phyloP scores from a whole-genome alignment of 129 eudicot genomes.

The Saposhnikovia divaricata region DNA sequence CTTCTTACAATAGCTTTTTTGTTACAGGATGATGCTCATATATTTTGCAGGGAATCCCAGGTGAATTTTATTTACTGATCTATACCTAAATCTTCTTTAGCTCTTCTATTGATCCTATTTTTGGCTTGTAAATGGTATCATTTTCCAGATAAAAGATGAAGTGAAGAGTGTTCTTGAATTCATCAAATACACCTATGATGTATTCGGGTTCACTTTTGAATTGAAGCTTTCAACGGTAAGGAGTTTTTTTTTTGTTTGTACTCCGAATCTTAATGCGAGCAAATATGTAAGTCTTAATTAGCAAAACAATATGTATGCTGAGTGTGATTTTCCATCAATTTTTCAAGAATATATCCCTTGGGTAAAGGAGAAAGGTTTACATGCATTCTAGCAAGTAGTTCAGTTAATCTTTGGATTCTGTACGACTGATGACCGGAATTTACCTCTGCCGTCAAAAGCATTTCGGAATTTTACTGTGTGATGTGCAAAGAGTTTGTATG shows the following conservation, averaged over 20 bases:
- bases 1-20: slow-evolving; percentile 14
- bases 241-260: background rate
- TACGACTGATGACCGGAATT: background rate
- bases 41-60: slow-evolving; percentile 96
- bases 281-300: background rate
- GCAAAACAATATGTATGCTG: background rate
- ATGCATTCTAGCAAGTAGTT: background rate
- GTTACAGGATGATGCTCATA: slow-evolving; percentile 94
- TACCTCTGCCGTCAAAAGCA: background rate
- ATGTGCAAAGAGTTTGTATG: background rate
- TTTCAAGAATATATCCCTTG: background rate
- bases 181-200: slow-evolving; percentile 49
- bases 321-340: background rate
- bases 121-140: slow-evolving; percentile 7
- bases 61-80: slow-evolving; percentile 29
- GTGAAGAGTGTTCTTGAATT: slow-evolving; percentile 74
- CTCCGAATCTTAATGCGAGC: background rate
- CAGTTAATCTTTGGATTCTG: background rate
- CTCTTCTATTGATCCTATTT: background rate
- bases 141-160: slow-evolving; percentile 82
- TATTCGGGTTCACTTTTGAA: slow-evolving; percentile 88
- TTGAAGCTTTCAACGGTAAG: slow-evolving; percentile 88
- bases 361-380: background rate
- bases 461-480: background rate
- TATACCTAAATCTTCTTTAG: background rate